Evolutionary conservation across 257 asterid genomes (phyloP).

Genomic region (Penstemon eatonii): DNA sequence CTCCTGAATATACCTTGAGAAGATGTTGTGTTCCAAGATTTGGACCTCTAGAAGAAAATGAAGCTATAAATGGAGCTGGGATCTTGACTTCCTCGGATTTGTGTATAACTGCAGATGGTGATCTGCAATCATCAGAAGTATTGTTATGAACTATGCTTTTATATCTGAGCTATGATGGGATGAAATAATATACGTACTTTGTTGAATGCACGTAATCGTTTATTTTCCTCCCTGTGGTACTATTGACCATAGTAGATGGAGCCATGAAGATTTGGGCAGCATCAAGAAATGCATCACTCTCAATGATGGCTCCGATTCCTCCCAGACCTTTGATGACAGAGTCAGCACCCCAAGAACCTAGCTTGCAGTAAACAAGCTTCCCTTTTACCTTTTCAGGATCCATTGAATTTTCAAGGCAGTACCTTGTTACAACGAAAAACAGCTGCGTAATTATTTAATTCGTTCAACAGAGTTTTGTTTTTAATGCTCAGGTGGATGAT

Average conservation of each 20-base stretch:
- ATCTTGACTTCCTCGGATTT: constrained; percentile 63
- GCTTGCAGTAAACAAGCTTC: constrained; percentile 68
- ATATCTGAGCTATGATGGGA: neutral
- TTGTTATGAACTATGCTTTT: neutral
- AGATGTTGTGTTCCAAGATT: constrained; percentile 56
- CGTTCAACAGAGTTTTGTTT: neutral
- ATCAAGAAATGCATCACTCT: constrained; percentile 59
- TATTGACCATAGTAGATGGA: constrained; percentile 69
- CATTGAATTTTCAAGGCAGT: constrained; percentile 64
- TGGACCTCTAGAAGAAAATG: constrained; percentile 92
- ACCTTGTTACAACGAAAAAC: constrained; percentile 26
- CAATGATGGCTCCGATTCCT: constrained; percentile 67
- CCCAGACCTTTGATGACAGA: constrained; percentile 72
- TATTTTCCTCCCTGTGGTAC: constrained; percentile 50
- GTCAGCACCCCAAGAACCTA: constrained; percentile 63
- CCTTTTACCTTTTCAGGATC: constrained; percentile 83
- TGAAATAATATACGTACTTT: constrained; percentile 35
- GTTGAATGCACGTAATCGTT: constrained; percentile 56
- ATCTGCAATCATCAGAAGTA: constrained; percentile 43
- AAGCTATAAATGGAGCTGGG: constrained; percentile 72
- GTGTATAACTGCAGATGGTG: constrained; percentile 65
- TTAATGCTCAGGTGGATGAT: neutral
- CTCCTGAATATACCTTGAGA: constrained; percentile 56
- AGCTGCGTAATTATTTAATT: neutral
- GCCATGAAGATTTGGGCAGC: constrained; percentile 73